Base-by-base conservation (phyloP, 164 flowering plant genomes). In the Magnolia changhungtana region DNA sequence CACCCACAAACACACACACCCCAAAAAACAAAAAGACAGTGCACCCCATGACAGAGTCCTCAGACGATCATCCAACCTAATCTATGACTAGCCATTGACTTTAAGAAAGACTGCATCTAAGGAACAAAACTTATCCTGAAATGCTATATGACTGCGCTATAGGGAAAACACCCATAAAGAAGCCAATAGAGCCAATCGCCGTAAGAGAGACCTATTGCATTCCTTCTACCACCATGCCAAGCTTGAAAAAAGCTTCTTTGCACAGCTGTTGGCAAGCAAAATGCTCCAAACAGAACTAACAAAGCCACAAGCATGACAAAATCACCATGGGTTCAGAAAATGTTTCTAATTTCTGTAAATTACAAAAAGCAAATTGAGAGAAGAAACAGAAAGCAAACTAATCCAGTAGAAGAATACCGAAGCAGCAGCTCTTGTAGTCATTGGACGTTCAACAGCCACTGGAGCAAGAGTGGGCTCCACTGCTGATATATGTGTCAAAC, bases 401-500 rank as follows among this genome's bases (percentile, higher is more conserved):
- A 45, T 67, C 27, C 2, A 16, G 6, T n/a, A 49, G 4, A 50
- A 45, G 13, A 61, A 72, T 92, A 96, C 99, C 85, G 98, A 96
- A 77, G 98, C 99, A 74, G 99, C 99, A 79, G 99, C 95, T 77
- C 99, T 86, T 3, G 99, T 94, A 52, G 98, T 96, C 91, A 94
- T 96, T 52, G 97, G 88, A 67, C 98, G 89, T 76, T 96, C 99
- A 75, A 92, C 96, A 74, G 92, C 91, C 63, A 94, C 92, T 7
- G 99, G 99, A 80, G 99, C 99, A 81, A 96, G 89, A 69, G 99
- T 96, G 71, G 99, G 99, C 84, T 94, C 99, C 82, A 96, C 89
- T 1, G 97, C 85, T 74, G 98, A 94, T 21, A 92, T 84, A 85
- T 92, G 97, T 18, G 94, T 88, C 61, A 96, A 86, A 76, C 96